Base-by-base conservation (phyloP, 2,329 filamentous ascomycete species). In the Pseudogymnoascus sp. region DNA sequence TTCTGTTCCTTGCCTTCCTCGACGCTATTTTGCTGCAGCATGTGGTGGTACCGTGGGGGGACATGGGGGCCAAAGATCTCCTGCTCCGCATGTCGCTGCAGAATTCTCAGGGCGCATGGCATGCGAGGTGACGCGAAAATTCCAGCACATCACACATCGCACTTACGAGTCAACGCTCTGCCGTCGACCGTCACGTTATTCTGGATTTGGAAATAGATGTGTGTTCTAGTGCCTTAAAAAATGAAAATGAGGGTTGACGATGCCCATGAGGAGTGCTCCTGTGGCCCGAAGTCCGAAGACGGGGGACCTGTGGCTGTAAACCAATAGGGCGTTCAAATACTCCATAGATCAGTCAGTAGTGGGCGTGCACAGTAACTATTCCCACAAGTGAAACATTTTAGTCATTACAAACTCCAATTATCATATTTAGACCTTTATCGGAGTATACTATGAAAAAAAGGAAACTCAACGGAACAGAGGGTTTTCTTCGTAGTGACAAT, bases 51-150 rank as follows among this genome's bases (percentile, higher is more conserved):
- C 51, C 51, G 51, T 57, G 51, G 51, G 29, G 40, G 51, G 6
- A 2, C 51, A 57, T 57, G 29, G 29, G 26, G 51, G 51, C 7
- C 51, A 57, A 4, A 57, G 29, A 57, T 57, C 51, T 57, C 51
- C 51, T 21, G 16, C 51, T 57, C 51, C 51, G 51, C 51, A 57
- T 57, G 5, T 57, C 51, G 51, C 29, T 57, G 51, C 51, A 57
- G 51, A 57, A 57, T 57, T 57, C 51, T 57, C 51, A 57, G n/a
- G 51, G 51, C 51, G 51, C 51, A 57, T 57, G 29, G 51, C 51
- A 57, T 57, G 51, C 51, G 51, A 57, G 51, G 51, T 36, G 51
- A 57, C 51, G 51, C 29, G 51, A 57, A 57, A 57, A 57, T 57
- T 57, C 51, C 51, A 57, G 29, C 51, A 57, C 51, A 57, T 34